Evolutionary conservation across 2,329 filamentous ascomycete genomes (phyloP), one percentile per base, ranked within the genome.

Genomic region (Pseudocercospora cruenta): DNA sequence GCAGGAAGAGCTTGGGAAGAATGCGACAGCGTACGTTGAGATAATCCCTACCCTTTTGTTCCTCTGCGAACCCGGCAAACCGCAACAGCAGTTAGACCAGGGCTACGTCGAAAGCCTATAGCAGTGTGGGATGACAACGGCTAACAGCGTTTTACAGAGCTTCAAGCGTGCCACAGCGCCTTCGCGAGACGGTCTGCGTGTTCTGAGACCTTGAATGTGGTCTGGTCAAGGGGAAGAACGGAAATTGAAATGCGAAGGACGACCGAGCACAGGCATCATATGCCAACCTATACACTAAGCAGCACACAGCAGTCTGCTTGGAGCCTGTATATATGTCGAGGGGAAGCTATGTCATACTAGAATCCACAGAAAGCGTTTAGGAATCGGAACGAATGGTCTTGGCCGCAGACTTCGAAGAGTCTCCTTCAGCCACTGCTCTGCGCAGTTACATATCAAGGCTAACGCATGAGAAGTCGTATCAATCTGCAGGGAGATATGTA

Each of bases 1-100:
- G 94, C 94, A 70, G 95, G 95, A 76, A 89, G 96, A 77, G 95
- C 95, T 65, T 99, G 96, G 85, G 95, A 99, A 82, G 95, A 99
- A 85, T 97, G 95, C 83, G 97, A 99, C 84, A 91, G 86, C 75
- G 83, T 85, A 73, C 74, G 81, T 80, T 47, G 7, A 6, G 21
- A 12, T 10, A 47, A 16, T 4, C 4, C 14, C 4, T 2, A 21
- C 47, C 8, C 14, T 9, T 24, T 26, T 33, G 1, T 5, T 8
- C 22, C 24, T 33, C 47, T 28, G 10, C 22, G 21, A 5, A 36
- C 4, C 33, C 12, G 33, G 33, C 33, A 33, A 4, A 24, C 24
- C 4, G 26, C n/a, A 16, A n/a, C 21, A 28, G 51, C 21, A 26
- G 8, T 3, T 10, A 5, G 5, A 24, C 8, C 45, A 51, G 22